A percentile compares a stretch with the other conserved stretches of the same genome.
Evolutionary conservation across 2,329 filamentous ascomycete species (phyloP).

Genomic region (Botrytis byssoidea): DNA sequence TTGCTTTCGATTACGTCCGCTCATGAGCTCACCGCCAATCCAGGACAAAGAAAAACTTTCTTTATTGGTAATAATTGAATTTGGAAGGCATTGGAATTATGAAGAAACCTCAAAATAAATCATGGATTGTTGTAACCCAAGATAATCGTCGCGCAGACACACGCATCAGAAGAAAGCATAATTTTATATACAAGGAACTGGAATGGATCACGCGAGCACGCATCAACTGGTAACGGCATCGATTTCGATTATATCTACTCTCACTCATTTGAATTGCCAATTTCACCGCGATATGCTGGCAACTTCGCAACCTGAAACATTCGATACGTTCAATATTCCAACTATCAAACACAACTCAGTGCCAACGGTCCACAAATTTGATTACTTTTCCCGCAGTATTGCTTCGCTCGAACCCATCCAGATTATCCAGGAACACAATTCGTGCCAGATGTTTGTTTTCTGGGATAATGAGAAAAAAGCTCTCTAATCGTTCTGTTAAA

Average conservation of each 20-base stretch:
- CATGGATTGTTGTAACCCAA: not conserved
- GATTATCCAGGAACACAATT: not conserved
- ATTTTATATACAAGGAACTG: not conserved
- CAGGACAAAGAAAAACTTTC: not conserved
- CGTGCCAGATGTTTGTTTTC: slow-evolving; percentile 1
- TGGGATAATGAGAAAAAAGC: not conserved
- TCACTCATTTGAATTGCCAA: not conserved
- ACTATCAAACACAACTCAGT: not conserved
- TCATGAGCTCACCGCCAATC: not conserved
- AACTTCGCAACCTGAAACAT: not conserved
- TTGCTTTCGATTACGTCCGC: no score
- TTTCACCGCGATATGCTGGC: not conserved
- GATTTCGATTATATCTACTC: not conserved
- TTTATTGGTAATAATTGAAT: not conserved
- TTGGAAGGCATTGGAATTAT: no score
- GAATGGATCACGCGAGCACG: not conserved
- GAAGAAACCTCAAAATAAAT: no score
- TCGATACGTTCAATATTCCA: not conserved
- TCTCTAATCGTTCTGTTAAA: not conserved
- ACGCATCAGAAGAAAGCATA: not conserved
- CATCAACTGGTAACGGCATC: not conserved
- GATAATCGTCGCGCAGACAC: no score
- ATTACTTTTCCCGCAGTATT: not conserved
- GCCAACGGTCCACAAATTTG: slow-evolving; percentile 9
- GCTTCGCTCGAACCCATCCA: slow-evolving; percentile 5